A percentile compares a stretch with the other conserved stretches of the same genome.
Evolutionary conservation across 768 basidiomycete species (phyloP).

Genomic region (Gloeopeniophorella convolvens): DNA sequence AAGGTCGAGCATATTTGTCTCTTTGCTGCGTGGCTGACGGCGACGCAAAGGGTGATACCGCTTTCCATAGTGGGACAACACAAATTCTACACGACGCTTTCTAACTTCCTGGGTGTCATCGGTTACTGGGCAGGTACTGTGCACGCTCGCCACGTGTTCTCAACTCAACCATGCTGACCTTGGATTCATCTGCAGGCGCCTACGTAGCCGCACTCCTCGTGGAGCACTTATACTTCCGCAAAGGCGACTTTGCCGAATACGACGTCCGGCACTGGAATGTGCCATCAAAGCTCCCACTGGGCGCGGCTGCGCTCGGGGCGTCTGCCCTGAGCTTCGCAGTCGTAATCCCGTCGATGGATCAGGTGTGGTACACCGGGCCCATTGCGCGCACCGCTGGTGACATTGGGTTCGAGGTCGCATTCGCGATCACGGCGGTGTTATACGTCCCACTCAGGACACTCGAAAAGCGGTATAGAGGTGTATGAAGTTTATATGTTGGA

Average conservation of each 20-base stretch:
- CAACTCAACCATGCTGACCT: conserved; percentile 39
- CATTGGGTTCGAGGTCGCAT: conserved; percentile 62
- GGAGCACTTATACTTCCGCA: conserved; percentile 65
- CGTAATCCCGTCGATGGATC: conserved; percentile 60
- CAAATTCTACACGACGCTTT: conserved; percentile 56
- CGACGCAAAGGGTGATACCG: conserved; percentile 47
- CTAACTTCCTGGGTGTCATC: conserved; percentile 62
- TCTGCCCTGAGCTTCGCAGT: conserved; percentile 46
- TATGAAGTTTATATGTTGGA: too few species aligned
- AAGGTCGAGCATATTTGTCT: neutral
- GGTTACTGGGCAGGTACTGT: conserved; percentile 32
- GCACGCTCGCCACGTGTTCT: neutral
- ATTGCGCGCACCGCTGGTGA: conserved; percentile 61
- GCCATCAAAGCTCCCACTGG: conserved; percentile 48
- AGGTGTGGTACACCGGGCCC: conserved; percentile 66
- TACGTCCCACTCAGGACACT: conserved; percentile 48
- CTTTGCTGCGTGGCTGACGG: neutral
- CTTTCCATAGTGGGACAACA: conserved; percentile 64
- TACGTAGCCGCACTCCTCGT: conserved; percentile 54
- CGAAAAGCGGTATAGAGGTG: conserved; percentile 21
- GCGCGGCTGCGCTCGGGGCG: conserved; percentile 53
- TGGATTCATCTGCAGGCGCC: conserved; percentile 34
- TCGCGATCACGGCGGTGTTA: conserved; percentile 37
- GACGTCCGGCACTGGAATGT: conserved; percentile 48
- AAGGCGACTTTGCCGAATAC: conserved; percentile 43